Base-by-base conservation (phyloP, 805 yeast genomes). In the Sugiyamaella qingdaonensis region DNA sequence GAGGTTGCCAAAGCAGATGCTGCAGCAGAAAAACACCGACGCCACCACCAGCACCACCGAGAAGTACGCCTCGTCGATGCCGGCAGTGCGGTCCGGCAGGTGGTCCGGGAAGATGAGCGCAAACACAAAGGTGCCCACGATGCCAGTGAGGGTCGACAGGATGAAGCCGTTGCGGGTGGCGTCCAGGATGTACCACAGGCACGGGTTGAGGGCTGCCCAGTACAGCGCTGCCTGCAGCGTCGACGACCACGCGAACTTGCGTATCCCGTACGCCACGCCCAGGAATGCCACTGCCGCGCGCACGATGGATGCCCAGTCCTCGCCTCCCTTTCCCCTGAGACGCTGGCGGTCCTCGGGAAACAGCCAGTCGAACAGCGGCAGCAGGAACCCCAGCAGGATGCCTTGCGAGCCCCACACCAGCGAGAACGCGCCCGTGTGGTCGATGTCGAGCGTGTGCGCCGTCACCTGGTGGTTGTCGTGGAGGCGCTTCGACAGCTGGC, bases 131-230 rank as follows among this genome's bases (percentile, higher is more conserved):
- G 72, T 58, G 46, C 73, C 72, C 3, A 62, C 51, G 5, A 66
- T 55, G 10, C 73, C 64, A 2, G 67, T 58, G 24, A 59, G 48
- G 5, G 68, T 58, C 5, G 72, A 66, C 14, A 68, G 55, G 4
- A 59, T 54, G 51, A 73, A 65, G 21, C 76, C 76, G 56, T 65
- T 64, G 13, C 64, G 49, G 5, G 75, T 64, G 19, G 66, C 61
- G 52, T 73, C 76, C 33, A 70, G 56, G 8, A 71, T 61, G 47
- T 61, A 67, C 76, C 76, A 73, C 52, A 73, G 54, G 24, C 66
- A 63, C 10, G 76, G 76, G 53, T 68, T 70, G 14, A 70, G 64
- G 46, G 71, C 57, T 8, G 68, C 68, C 67, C 72, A 66, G 32
- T 66, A 65, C 34, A 61, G 56, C 2, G 71, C 68, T 1, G 72